Evolutionary conservation across 1,284 basidiomycete species (phyloP).

Genomic region (Agaricales sp.): DNA sequence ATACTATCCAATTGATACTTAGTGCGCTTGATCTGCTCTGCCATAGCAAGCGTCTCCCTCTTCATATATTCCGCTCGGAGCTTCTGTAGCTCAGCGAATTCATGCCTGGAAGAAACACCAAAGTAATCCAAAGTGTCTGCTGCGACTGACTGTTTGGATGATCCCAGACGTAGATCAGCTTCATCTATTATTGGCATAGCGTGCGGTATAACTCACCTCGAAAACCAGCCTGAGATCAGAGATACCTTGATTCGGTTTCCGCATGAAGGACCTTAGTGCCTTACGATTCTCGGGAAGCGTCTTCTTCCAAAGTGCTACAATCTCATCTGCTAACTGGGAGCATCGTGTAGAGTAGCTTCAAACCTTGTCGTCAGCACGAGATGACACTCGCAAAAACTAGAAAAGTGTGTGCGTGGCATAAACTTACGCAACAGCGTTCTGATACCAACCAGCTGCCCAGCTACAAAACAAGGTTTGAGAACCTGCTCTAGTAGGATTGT

Average conservation of each 20-base stretch:
- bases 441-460: slow-evolving; percentile 20
- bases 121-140: slow-evolving; percentile 11
- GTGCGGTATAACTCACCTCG: slow-evolving; percentile 5
- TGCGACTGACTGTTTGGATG: slow-evolving; percentile 10
- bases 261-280: neutral
- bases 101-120: slow-evolving; percentile 7
- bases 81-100: slow-evolving; percentile 11
- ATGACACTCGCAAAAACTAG: slow-evolving; percentile 5
- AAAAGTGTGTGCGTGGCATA: neutral
- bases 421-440: slow-evolving; percentile 14
- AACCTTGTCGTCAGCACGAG: too few relatives aligned
- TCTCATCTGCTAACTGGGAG: neutral
- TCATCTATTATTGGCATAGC: slow-evolving; percentile 13
- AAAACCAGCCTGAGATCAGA: neutral
- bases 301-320: neutral
- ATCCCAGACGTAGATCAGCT: neutral
- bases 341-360: neutral
- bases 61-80: slow-evolving; percentile 12
- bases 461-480: slow-evolving; percentile 9
- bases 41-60: slow-evolving; percentile 10
- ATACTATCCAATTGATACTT: slow-evolving; percentile 15
- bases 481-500: neutral
- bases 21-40: slow-evolving; percentile 10
- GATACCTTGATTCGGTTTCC: neutral
- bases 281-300: neutral